Conservation (phyloP, 768 basidiomycete species). For the Trametes meyenii region DNA sequence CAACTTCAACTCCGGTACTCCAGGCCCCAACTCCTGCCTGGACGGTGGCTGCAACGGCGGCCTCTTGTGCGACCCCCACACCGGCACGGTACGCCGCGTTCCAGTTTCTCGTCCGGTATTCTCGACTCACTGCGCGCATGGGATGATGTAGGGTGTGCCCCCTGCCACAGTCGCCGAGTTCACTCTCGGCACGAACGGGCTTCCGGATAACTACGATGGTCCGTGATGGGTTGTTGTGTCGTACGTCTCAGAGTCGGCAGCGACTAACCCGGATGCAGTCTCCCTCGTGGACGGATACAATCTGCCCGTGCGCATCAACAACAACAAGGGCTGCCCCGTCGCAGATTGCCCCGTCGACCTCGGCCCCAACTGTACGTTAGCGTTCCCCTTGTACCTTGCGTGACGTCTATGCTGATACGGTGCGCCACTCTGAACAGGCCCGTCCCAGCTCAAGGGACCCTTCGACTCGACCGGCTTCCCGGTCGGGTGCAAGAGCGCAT, state of each 20-base stretch:
- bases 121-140: neutral
- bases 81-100: conserved; percentile 37
- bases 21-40: conserved; percentile 34
- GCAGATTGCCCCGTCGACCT: conserved; percentile 42
- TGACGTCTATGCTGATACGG: neutral
- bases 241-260: neutral
- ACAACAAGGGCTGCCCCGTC: conserved; percentile 37
- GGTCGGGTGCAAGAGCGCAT: conserved; percentile 50
- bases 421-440: conserved; percentile 29
- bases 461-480: conserved; percentile 40
- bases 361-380: conserved; percentile 40
- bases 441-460: conserved; percentile 38
- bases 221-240: neutral
- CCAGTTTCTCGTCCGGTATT: neutral
- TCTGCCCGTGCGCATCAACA: conserved; percentile 38
- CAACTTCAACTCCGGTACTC: conserved; percentile 33
- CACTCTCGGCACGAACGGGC: conserved; percentile 32
- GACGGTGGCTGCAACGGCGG: conserved; percentile 48
- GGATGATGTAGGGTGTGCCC: conserved; percentile 34
- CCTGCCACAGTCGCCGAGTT: conserved; percentile 43
- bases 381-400: neutral
- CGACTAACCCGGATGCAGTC: conserved; percentile 19
- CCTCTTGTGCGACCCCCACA: conserved; percentile 38
- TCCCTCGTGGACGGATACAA: conserved; percentile 39
- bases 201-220: conserved; percentile 40